Conservation (phyloP, 2,329 filamentous ascomycete genomes). For the Nothomitra cinnamomea region DNA sequence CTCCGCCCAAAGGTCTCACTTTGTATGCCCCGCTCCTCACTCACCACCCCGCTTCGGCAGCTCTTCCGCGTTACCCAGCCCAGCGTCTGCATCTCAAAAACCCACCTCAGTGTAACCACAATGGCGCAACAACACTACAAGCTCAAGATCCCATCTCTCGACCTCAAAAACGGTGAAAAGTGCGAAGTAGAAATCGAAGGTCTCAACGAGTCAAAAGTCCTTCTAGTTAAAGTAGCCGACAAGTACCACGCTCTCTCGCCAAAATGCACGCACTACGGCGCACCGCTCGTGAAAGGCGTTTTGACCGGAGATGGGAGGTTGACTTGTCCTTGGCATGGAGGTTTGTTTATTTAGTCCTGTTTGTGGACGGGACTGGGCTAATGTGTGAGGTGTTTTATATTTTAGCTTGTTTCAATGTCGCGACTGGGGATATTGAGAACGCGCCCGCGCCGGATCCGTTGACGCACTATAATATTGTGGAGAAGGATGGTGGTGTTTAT, state of each 20-base stretch:
- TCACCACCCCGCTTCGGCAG: not conserved
- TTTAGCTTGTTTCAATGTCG: conserved; percentile 81
- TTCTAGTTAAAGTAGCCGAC: conserved; percentile 64
- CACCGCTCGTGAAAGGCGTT: conserved; percentile 73
- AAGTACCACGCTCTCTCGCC: conserved; percentile 64
- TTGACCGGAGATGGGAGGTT: conserved; percentile 65
- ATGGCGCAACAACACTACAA: conserved; percentile 26
- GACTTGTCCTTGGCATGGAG: conserved; percentile 94
- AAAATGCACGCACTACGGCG: conserved; percentile 84
- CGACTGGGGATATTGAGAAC: conserved; percentile 85
- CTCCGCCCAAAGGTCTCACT: too few species aligned
- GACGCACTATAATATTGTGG: conserved; percentile 60
- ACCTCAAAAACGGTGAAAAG: conserved; percentile 67
- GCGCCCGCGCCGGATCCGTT: conserved; percentile 82
- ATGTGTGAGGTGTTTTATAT: not conserved
- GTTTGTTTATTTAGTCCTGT: conserved; percentile 28
- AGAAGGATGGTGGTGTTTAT: conserved; percentile 72
- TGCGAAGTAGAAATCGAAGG: conserved; percentile 83
- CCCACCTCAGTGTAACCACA: not conserved
- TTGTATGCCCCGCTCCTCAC: too few species aligned
- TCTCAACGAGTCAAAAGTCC: conserved; percentile 67
- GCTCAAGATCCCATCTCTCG: conserved; percentile 61
- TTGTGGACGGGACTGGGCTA: not conserved
- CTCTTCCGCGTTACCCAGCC: not conserved
- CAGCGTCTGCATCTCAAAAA: not conserved